Evolutionary conservation across 2,329 filamentous ascomycete species (phyloP).

Genomic region (Pseudogymnoascus destructans): DNA sequence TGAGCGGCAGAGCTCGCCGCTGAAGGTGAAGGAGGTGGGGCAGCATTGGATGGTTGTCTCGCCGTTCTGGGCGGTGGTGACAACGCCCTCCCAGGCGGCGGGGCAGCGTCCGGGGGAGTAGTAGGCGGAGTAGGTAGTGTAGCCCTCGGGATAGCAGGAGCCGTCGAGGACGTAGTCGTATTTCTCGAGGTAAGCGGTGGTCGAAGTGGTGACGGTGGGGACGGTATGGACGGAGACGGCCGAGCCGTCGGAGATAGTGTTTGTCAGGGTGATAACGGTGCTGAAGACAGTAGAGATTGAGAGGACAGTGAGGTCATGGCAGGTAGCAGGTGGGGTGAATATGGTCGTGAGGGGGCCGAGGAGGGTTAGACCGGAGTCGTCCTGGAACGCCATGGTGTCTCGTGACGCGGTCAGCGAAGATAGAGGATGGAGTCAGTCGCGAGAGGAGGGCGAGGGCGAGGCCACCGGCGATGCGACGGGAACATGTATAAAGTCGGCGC

Average conservation of each 20-base stretch:
- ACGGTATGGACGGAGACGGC: slow-evolving; percentile 13
- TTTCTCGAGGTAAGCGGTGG: background rate
- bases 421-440: background rate
- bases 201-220: background rate
- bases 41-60: background rate
- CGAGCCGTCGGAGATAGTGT: slow-evolving; percentile 11
- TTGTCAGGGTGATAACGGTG: slow-evolving; percentile 8
- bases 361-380: background rate
- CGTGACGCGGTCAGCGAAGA: background rate
- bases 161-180: background rate
- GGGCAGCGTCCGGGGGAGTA: slow-evolving; percentile 1
- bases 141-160: background rate
- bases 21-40: background rate
- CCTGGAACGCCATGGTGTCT: background rate
- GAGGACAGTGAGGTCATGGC: slow-evolving; percentile 9
- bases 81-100: background rate
- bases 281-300: slow-evolving; percentile 5
- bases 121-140: background rate
- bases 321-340: slow-evolving; percentile 13
- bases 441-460: background rate
- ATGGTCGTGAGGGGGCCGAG: slow-evolving; percentile 14
- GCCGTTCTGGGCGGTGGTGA: background rate
- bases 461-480: background rate
- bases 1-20: background rate
- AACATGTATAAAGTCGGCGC: background rate